Percentiles rank a stretch among this genome's conserved stretches.
These are phyloP conservation scores for Delitschia confertaspora DNA, from an alignment of 495 filamentous ascomycete genomes.

Conservation along the genomic window DNA sequence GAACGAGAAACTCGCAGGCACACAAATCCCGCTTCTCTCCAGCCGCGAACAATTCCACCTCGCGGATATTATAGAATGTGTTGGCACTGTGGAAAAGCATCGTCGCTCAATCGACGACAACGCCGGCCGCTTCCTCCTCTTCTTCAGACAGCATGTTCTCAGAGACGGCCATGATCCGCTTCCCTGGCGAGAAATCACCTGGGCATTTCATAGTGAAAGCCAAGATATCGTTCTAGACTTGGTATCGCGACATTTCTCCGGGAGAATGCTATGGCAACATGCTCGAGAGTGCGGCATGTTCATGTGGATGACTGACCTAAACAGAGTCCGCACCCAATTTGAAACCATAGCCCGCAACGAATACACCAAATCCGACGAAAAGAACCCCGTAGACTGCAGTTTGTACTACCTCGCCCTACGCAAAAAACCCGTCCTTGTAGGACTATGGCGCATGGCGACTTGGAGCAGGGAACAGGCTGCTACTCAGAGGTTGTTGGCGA, in stretches of 20 bases:
- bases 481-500: slow-evolving; percentile 67
- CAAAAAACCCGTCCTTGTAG: slow-evolving; percentile 87
- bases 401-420: slow-evolving; percentile 82
- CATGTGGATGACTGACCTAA: slow-evolving; percentile 80
- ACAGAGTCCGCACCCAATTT: slow-evolving; percentile 69
- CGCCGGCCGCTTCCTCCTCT: slow-evolving; percentile 80
- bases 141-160: slow-evolving; percentile 77
- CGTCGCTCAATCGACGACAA: slow-evolving; percentile 88
- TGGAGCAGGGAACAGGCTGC: slow-evolving; percentile 80
- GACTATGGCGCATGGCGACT: slow-evolving; percentile 89
- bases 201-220: slow-evolving; percentile 84
- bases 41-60: slow-evolving; percentile 84
- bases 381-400: slow-evolving; percentile 89
- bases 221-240: slow-evolving; percentile 90
- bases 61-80: slow-evolving; percentile 79
- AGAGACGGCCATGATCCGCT: slow-evolving; percentile 52
- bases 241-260: slow-evolving; percentile 70
- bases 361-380: slow-evolving; percentile 78
- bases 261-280: slow-evolving; percentile 70
- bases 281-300: slow-evolving; percentile 84
- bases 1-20: slow-evolving; percentile 65
- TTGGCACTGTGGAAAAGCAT: slow-evolving; percentile 80
- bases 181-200: slow-evolving; percentile 88
- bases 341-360: slow-evolving; percentile 86
- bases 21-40: slow-evolving; percentile 73